phyloP scores from a whole-genome alignment of 352 stramenopile species.

The Phytophthora citrophthora region DNA sequence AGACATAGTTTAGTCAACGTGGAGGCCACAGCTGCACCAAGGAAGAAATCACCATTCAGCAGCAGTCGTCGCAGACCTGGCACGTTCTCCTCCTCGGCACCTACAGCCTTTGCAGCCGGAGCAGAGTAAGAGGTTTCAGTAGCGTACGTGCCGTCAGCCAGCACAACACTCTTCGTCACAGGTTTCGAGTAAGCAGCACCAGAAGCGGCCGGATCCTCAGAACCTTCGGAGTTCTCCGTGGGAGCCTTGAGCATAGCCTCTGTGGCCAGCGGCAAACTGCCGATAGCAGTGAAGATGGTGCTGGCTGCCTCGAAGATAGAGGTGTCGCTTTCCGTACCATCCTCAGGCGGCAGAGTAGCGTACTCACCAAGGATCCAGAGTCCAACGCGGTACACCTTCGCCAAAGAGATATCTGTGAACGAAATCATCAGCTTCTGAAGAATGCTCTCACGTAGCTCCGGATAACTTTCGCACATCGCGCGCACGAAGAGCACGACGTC shows the following conservation, averaged over 20 bases:
- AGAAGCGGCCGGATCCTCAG: slow-evolving; percentile 26
- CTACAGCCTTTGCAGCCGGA: slow-evolving; percentile 45
- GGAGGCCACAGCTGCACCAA: slow-evolving; percentile 92
- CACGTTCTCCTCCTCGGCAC: slow-evolving; percentile 70
- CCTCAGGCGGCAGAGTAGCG: slow-evolving; percentile 52
- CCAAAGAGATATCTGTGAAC: slow-evolving; percentile 93
- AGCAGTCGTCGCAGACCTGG: slow-evolving; percentile 89
- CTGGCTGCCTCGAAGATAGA: slow-evolving; percentile 78
- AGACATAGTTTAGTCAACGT: slow-evolving; percentile 98
- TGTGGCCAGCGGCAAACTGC: slow-evolving; percentile 73
- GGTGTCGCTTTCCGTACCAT: slow-evolving; percentile 65
- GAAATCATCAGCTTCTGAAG: slow-evolving; percentile 95
- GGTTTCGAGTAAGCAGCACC: slow-evolving; percentile 85
- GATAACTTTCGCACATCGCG: slow-evolving; percentile 98
- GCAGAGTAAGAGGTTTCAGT: slow-evolving; percentile 95
- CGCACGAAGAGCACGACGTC: slow-evolving; percentile 99
- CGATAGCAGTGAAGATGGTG: slow-evolving; percentile 91
- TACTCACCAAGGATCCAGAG: slow-evolving; percentile 98
- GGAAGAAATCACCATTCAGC: slow-evolving; percentile 96
- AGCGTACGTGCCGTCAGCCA: slow-evolving; percentile 99
- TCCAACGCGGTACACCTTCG: slow-evolving; percentile 96
- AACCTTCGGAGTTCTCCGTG: slow-evolving; percentile 27
- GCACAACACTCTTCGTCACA: slow-evolving; percentile 97
- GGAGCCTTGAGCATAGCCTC: slow-evolving; percentile 58
- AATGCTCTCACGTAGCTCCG: slow-evolving; percentile 91